A percentile compares a stretch with the other conserved stretches of the same genome.
phyloP scores from a whole-genome alignment of 192 early-diverging fungal species.

The Coemansia sp. region DNA sequence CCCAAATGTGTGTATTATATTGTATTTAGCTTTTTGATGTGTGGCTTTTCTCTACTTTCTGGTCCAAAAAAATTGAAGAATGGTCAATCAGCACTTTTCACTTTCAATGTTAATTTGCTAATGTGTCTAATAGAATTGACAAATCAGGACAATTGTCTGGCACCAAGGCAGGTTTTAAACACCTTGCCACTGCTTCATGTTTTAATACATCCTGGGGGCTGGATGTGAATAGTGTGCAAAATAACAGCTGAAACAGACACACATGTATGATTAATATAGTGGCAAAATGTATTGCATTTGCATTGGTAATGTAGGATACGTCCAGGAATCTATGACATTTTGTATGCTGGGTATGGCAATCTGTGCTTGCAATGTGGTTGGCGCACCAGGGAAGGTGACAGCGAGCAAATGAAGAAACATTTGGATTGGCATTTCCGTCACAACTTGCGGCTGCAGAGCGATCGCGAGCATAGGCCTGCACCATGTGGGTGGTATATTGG shows the following conservation, averaged over 20 bases:
- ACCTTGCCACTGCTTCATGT: not conserved
- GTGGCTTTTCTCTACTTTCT: not conserved
- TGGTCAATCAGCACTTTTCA: not conserved
- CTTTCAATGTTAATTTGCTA: too few species aligned
- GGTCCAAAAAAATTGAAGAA: not conserved
- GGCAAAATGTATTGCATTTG: not conserved
- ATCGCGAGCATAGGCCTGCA: constrained; percentile 78
- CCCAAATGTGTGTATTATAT: not conserved
- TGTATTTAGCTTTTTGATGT: not conserved
- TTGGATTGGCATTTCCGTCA: constrained; percentile 97
- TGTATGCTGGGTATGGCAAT: constrained; percentile 72
- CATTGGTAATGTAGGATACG: constrained; percentile 44
- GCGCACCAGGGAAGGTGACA: constrained; percentile 67
- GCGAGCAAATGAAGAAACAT: constrained; percentile 80
- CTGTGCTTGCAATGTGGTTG: constrained; percentile 94
- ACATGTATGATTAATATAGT: constrained; percentile 5
- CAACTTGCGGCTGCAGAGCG: constrained; percentile 78
- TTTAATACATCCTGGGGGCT: too few species aligned
- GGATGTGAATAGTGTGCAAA: not conserved
- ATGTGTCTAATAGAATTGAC: too few species aligned
- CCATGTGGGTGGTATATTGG: constrained; percentile 86
- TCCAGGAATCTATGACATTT: constrained; percentile 59
- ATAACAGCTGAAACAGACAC: constrained; percentile 1
- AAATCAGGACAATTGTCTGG: not conserved
- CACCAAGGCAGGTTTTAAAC: not conserved